These are phyloP conservation scores for Calonectria pseudoreteaudii DNA, from an alignment of 2,329 filamentous ascomycete genomes.

Conservation along the genomic window DNA sequence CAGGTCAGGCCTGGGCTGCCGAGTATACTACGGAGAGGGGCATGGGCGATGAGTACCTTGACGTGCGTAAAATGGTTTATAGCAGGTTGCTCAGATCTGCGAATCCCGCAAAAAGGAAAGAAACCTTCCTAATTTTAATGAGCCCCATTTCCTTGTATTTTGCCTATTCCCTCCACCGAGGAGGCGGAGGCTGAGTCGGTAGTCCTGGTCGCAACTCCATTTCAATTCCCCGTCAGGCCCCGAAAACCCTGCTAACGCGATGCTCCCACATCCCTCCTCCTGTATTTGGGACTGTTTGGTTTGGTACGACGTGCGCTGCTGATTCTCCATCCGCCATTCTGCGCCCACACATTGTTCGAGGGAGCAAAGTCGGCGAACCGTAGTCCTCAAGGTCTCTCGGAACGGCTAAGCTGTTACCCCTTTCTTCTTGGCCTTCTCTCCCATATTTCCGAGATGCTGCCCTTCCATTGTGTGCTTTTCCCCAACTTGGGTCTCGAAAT, in stretches of 20 bases:
- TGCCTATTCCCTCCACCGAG: slow-evolving; percentile 16
- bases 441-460: background rate
- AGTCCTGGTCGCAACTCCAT: slow-evolving; percentile 2
- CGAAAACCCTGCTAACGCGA: background rate
- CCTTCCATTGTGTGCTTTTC: background rate
- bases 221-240: slow-evolving; percentile 17
- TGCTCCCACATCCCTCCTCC: background rate
- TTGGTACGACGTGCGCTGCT: background rate
- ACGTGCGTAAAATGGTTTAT: background rate
- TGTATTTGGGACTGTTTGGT: slow-evolving; percentile 1
- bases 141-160: background rate
- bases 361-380: background rate
- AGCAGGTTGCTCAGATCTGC: background rate
- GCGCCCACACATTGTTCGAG: background rate
- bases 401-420: background rate
- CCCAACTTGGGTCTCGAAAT: background rate
- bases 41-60: background rate
- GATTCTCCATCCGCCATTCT: slow-evolving; percentile 10
- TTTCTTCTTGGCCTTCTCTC: slow-evolving; percentile 2
- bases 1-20: background rate
- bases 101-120: background rate
- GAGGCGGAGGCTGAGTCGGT: slow-evolving; percentile 7
- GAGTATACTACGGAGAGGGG: background rate
- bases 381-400: background rate
- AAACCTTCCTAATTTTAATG: background rate